Percentiles rank a stretch among this genome's conserved stretches.
Conservation (phyloP, 106 monocot genomes). For the Dendrobium officinale region DNA sequence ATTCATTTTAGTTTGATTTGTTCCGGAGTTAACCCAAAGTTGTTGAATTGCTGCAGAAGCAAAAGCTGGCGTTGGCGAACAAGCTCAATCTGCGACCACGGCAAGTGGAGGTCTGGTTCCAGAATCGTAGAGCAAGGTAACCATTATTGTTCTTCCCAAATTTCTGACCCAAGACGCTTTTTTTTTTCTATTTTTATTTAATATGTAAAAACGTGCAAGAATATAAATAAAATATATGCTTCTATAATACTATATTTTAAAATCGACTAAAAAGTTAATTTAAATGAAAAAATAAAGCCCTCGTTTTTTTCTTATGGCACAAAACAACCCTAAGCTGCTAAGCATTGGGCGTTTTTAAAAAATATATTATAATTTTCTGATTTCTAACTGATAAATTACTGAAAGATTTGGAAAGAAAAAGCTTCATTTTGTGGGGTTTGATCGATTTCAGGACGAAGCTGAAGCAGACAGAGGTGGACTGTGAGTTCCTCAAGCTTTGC, state of each 20-base stretch:
- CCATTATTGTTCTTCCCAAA: background rate
- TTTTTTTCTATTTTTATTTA: background rate
- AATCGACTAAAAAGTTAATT: background rate
- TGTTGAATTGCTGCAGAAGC: constrained; percentile 37
- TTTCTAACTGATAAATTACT: background rate
- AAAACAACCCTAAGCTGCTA: too few relatives aligned
- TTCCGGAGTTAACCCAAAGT: background rate
- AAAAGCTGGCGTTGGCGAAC: constrained; percentile 67
- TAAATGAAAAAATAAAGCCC: too few relatives aligned
- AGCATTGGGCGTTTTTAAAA: too few relatives aligned
- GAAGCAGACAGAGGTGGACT: constrained; percentile 97
- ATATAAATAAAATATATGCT: too few relatives aligned
- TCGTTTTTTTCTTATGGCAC: too few relatives aligned
- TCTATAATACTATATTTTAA: background rate
- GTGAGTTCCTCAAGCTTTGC: constrained; percentile 82
- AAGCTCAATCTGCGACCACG: constrained; percentile 61
- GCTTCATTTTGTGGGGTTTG: background rate
- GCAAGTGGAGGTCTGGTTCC: constrained; percentile 92
- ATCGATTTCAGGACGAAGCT: constrained; percentile 65
- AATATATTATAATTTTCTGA: too few relatives aligned
- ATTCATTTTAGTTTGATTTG: background rate
- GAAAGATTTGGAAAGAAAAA: background rate
- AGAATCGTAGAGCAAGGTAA: constrained; percentile 75
- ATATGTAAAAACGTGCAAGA: too few relatives aligned
- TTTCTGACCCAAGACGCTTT: background rate